These are phyloP conservation scores for Fusarium sp. DNA, from an alignment of 2,329 filamentous ascomycete genomes.

Conservation along the genomic window DNA sequence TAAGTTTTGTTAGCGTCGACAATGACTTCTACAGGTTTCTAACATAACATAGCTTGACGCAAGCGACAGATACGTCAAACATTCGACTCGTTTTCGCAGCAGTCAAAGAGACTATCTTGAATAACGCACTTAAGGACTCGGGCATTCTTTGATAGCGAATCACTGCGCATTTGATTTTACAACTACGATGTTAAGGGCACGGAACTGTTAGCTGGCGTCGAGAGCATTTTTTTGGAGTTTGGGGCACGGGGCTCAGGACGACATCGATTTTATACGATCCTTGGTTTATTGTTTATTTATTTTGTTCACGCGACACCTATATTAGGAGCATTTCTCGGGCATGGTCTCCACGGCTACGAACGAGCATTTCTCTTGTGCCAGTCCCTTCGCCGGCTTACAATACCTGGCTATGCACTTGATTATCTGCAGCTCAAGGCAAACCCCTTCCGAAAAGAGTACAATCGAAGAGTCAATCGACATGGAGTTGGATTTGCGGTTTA, in stretches of 20 bases:
- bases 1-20: conserved; percentile 56
- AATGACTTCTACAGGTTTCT: conserved; percentile 3
- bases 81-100: conserved; percentile 97
- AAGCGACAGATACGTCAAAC: conserved; percentile 98
- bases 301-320: conserved; percentile 26
- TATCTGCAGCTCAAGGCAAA: conserved; percentile 13
- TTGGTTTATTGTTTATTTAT: conserved; percentile 28
- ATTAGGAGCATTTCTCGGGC: conserved; percentile 18
- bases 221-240: conserved; percentile 42
- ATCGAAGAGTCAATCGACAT: conserved; percentile 5
- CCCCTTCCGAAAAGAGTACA: conserved; percentile 12
- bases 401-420: conserved; percentile 8
- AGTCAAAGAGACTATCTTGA: conserved; percentile 97
- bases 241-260: conserved; percentile 34
- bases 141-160: conserved; percentile 77
- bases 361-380: conserved; percentile 10
- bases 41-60: conserved; percentile 75
- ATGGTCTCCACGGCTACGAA: conserved; percentile 17
- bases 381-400: conserved; percentile 16
- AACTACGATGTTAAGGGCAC: conserved; percentile 37
- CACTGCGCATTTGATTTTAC: conserved; percentile 23
- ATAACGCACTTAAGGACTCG: conserved; percentile 97
- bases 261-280: conserved; percentile 34
- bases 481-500: conserved; percentile 30
- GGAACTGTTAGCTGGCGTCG: conserved; percentile 38